Percentiles rank a stretch among this genome's conserved stretches.
These are phyloP conservation scores for Bathelium albidoporum DNA, from an alignment of 495 filamentous ascomycete species.

Conservation along the genomic window DNA sequence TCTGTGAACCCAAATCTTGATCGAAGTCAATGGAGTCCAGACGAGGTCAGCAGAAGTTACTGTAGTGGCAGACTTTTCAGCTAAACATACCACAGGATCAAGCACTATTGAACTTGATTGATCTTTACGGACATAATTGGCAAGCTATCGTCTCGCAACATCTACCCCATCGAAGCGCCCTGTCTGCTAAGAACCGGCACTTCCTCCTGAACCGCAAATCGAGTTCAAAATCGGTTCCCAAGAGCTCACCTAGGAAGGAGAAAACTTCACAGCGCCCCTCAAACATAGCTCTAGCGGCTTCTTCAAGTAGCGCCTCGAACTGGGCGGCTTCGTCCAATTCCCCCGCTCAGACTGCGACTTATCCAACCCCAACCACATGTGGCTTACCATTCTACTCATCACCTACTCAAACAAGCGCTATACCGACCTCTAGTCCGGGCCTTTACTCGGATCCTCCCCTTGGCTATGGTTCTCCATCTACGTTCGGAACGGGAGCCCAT, in stretches of 20 bases:
- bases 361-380: not conserved
- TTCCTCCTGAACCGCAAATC: constrained; percentile 2
- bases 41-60: not conserved
- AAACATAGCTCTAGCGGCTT: not conserved
- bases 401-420: not conserved
- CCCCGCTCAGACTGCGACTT: not conserved
- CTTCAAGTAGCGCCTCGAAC: not conserved
- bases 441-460: not conserved
- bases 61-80: too few species aligned
- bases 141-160: not conserved
- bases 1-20: constrained; percentile 1
- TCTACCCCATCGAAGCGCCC: not conserved
- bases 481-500: not conserved
- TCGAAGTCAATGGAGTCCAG: not conserved
- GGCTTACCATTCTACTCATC: not conserved
- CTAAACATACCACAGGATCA: not conserved
- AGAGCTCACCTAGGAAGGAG: not conserved
- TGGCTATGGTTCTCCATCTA: not conserved
- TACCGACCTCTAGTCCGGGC: not conserved
- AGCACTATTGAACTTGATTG: not conserved
- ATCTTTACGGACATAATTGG: not conserved
- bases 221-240: not conserved
- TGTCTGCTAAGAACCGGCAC: not conserved
- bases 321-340: not conserved
- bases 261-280: not conserved